These are phyloP conservation scores for Themeda triandra DNA, from an alignment of 176 grass and related monocot genomes.

Conservation along the genomic window DNA sequence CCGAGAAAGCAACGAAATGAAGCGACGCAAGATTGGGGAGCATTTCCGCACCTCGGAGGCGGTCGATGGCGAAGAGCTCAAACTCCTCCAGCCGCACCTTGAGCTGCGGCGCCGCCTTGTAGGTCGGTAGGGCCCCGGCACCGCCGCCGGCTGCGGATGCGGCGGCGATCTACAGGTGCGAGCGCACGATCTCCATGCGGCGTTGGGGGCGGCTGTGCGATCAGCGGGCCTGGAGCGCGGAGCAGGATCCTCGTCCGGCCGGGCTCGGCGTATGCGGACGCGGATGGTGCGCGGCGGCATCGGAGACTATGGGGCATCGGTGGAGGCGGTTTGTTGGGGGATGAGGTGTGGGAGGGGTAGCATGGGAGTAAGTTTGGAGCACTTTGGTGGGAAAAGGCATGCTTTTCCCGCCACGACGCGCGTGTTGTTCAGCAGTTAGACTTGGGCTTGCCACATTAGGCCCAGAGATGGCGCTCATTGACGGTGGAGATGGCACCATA, in stretches of 20 bases:
- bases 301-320: not conserved
- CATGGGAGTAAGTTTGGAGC: too few relatives aligned
- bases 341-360: not conserved
- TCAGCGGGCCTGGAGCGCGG: not conserved
- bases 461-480: too few relatives aligned
- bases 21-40: not conserved
- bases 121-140: conserved; percentile 49
- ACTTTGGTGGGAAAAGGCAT: too few relatives aligned
- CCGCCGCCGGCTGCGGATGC: conserved; percentile 5
- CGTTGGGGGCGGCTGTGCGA: not conserved
- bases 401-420: too few relatives aligned
- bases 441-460: too few relatives aligned
- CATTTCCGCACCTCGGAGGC: conserved; percentile 63
- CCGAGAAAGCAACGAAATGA: not conserved
- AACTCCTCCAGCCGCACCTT: conserved; percentile 94
- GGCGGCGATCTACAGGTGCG: conserved; percentile 52
- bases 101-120: conserved; percentile 68
- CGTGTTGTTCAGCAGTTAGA: too few relatives aligned
- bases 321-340: not conserved
- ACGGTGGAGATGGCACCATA: too few relatives aligned
- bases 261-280: not conserved
- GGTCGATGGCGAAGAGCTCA: conserved; percentile 87
- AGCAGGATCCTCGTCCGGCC: not conserved
- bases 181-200: conserved; percentile 88
- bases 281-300: not conserved